Base-by-base conservation (phyloP, 2,329 filamentous ascomycete genomes). In the Beauveria sp. region DNA sequence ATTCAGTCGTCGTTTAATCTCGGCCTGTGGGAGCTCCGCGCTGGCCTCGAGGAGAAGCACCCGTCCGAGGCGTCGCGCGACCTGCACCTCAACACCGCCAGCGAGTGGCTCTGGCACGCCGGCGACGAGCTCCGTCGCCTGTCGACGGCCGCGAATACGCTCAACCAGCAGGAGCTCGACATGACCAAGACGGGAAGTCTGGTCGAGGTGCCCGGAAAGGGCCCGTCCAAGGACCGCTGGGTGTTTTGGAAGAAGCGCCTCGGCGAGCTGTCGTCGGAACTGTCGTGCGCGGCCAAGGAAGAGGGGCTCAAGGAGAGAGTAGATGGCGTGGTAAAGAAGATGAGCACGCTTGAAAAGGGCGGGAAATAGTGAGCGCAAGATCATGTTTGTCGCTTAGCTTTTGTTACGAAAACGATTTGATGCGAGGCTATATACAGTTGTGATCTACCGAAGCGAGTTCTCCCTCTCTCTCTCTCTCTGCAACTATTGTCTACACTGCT, bases 61-160 rank as follows among this genome's bases (percentile, higher is more conserved):
- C 62, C 62, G n/a, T 37, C 62, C 9, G 56, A 63, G 2, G 46
- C 51, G 26, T 40, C 53, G 28, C 55, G 47, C 26, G 52, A 55
- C n/a, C n/a, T 48, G 30, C 61, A 61, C 18, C 58, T 63, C 9
- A 54, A 53, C 4, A 62, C 60, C 12, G 64, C 64, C 28, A 63
- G 59, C 56, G 68, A 71, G 61, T 74, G 71, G 71, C 64, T 73
- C 50, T 50, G 46, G 24, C 66, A 72, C 61, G 72, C 71, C 1
- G 70, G 71, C 34, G 59, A 62, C 63, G 61, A 60, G 16, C 47
- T 73, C 59, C 62, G 68, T 51, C 48, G 63, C 18, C 61, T 68
- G 43, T 59, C 47, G 5, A 61, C 53, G n/a, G 63, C 47, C 34
- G 59, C 61, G 10, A 47, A 46, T 2, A 10, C n/a, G 10, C 54